phyloP scores from a whole-genome alignment of 306 rosid species.

The Potentilla sterilis region DNA sequence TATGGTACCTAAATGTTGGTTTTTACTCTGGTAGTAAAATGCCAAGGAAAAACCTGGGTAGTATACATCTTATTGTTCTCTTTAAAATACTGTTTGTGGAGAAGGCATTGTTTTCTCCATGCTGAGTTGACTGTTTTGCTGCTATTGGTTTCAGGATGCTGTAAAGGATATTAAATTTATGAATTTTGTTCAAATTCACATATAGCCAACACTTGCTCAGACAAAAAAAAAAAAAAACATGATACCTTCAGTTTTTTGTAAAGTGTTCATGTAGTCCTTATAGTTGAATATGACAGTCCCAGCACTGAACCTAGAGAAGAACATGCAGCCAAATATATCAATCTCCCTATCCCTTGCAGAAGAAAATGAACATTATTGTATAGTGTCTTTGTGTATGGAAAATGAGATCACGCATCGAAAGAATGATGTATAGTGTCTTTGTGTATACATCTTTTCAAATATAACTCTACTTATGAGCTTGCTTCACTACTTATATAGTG shows the following conservation, averaged over 20 bases:
- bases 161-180: constrained; percentile 33
- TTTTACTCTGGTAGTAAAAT: background rate
- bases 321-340: constrained; percentile 21
- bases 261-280: constrained; percentile 64
- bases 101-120: background rate
- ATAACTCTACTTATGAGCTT: no score
- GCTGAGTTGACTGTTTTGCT: background rate
- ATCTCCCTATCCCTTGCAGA: constrained; percentile 4
- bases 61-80: background rate
- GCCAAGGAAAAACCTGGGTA: background rate
- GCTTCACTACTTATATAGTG: no score
- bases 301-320: constrained; percentile 53
- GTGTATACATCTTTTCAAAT: no score
- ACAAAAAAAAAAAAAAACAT: constrained; percentile 6
- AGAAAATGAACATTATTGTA: background rate
- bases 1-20: no score
- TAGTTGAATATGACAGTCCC: constrained; percentile 93
- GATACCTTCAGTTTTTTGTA: constrained; percentile 90
- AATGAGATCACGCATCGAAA: background rate
- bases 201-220: background rate
- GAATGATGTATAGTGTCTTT: no score
- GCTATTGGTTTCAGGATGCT: constrained; percentile 43
- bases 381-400: background rate
- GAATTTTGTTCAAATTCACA: background rate
- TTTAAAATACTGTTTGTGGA: background rate